Conservation (phyloP, 2,329 filamentous ascomycete species). For the Claviceps capensis region DNA sequence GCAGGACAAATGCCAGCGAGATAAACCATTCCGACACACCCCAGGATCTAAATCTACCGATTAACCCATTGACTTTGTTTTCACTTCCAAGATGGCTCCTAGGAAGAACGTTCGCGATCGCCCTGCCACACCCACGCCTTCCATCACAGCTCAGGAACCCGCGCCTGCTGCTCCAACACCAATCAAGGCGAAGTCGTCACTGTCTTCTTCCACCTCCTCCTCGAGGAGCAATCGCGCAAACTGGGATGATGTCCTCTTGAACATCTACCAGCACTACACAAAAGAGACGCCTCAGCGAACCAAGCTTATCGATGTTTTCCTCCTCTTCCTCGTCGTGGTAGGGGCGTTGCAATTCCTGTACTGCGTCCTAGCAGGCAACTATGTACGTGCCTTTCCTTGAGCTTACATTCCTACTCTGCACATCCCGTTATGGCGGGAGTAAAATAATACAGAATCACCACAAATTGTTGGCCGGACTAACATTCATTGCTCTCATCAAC, state of each 20-base stretch:
- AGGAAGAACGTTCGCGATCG: slow-evolving; percentile 30
- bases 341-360: slow-evolving; percentile 90
- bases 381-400: slow-evolving; percentile 46
- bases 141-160: slow-evolving; percentile 1
- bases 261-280: slow-evolving; percentile 67
- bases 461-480: slow-evolving; percentile 8
- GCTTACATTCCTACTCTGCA: neutral
- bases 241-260: slow-evolving; percentile 48
- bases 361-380: slow-evolving; percentile 84
- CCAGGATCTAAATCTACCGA: neutral
- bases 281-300: slow-evolving; percentile 75
- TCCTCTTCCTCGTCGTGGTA: slow-evolving; percentile 73
- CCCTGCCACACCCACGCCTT: slow-evolving; percentile 6
- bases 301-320: slow-evolving; percentile 83
- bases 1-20: neutral
- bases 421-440: no score
- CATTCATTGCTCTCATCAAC: neutral
- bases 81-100: slow-evolving; percentile 29
- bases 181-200: neutral
- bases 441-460: neutral
- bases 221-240: slow-evolving; percentile 18
- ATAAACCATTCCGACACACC: neutral
- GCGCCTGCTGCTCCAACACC: neutral
- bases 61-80: neutral
- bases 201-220: neutral